A percentile compares a stretch with the other conserved stretches of the same genome.
These are phyloP conservation scores for Balakata baccata DNA, from an alignment of 345 rosid species.

Conservation along the genomic window DNA sequence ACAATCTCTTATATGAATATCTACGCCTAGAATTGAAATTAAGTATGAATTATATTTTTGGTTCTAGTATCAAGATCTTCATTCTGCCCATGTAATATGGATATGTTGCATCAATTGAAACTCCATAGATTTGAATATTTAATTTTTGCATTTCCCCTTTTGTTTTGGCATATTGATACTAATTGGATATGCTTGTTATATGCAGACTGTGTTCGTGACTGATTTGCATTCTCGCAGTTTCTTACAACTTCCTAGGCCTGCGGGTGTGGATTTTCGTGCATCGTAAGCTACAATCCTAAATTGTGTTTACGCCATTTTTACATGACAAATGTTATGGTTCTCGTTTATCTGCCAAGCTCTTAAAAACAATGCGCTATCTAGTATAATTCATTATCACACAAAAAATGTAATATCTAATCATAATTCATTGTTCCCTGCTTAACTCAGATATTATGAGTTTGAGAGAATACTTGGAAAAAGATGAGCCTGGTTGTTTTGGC, in stretches of 20 bases:
- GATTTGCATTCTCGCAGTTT: conserved; percentile 79
- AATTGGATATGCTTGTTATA: conserved; percentile 11
- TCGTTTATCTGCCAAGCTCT: background rate
- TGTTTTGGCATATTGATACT: background rate
- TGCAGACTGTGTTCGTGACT: conserved; percentile 87
- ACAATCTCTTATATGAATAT: conserved; percentile 4
- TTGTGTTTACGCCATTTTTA: background rate
- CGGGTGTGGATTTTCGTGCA: conserved; percentile 90
- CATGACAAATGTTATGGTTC: background rate
- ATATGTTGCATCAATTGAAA: background rate
- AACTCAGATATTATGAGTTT: background rate
- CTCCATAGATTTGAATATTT: background rate
- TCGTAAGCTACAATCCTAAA: conserved; percentile 53
- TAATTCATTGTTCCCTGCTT: background rate
- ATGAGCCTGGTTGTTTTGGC: background rate
- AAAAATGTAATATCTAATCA: background rate
- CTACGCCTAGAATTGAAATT: background rate
- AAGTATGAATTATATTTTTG: background rate
- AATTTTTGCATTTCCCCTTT: background rate
- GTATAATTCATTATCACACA: background rate
- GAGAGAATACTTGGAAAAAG: background rate
- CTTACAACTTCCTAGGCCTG: conserved; percentile 88
- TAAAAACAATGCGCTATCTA: background rate
- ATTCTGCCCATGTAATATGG: background rate
- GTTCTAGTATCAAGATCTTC: background rate